Base-by-base conservation (phyloP, 305 asterid species). In the Coffea humblotiana region DNA sequence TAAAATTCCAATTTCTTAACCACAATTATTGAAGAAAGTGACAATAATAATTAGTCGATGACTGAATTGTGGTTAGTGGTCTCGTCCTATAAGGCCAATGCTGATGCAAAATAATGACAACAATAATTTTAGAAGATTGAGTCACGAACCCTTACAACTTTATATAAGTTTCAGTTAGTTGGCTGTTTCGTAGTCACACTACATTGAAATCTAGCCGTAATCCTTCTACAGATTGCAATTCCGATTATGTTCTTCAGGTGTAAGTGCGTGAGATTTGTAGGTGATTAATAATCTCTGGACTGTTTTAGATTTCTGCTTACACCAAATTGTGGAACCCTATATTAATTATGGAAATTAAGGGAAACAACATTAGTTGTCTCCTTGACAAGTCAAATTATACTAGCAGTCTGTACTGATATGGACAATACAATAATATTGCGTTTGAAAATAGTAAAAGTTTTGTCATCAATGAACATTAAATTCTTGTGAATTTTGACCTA, bases 131-230 rank as follows among this genome's bases (percentile, higher is more conserved):
- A 71, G 47, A 27, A 65, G 56, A 78, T 27, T 25, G 63, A 52
- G 64, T 63, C 48, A 64, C 81, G 80, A 82, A 82, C 83, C 78
- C 61, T 45, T n/a, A 71, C 8, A 49, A 81, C 72, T n/a, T 76
- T 77, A 27, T 65, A 9, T 51, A 8, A 65, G 23, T 43, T 45
- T 79, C 52, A 64, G 84, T 80, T 65, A 47, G 82, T 85, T 85
- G 87, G 74, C 14, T 87, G 90, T 73, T 77, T 76, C 78, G 35
- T 14, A 37, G 88, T 85, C 84, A 82, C 84, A 83, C 87, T 83
- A 74, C 90, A 81, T n/a, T 70, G 27, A 70, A 79, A 87, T 85
- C 88, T 79, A 85, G 81, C 84, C 67, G 75, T 77, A 77, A 79
- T 81, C 82, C 63, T 25, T 69, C 81, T 77, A 71, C 45, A 83